Conservation (phyloP, 2,329 filamentous ascomycete genomes). For the Nemania sp. region DNA sequence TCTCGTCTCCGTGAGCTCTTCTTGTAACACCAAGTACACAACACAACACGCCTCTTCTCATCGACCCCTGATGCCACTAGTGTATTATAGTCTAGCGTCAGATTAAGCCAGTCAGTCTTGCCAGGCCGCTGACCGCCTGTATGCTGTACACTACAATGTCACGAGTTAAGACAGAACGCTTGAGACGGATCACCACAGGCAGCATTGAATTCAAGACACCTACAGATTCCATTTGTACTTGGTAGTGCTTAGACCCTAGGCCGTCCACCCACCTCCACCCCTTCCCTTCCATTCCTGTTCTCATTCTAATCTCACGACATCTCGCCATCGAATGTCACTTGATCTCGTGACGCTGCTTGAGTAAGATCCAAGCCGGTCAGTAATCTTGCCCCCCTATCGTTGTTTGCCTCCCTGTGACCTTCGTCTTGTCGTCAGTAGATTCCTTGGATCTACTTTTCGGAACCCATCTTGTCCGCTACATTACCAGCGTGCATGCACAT, state of each 20-base stretch:
- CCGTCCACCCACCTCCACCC: slow-evolving; percentile 5
- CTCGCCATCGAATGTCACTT: slow-evolving; percentile 4
- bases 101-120: not conserved
- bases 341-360: slow-evolving; percentile 8
- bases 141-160: not conserved
- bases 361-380: slow-evolving; percentile 5
- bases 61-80: slow-evolving; percentile 6
- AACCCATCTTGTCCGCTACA: not conserved
- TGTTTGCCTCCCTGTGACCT: slow-evolving; percentile 1
- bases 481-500: slow-evolving; percentile 11
- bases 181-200: not conserved
- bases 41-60: not conserved
- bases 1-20: not conserved
- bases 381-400: not conserved
- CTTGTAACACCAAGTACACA: too few relatives aligned
- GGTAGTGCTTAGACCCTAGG: not conserved
- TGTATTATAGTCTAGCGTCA: slow-evolving; percentile 20
- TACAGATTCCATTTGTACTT: not conserved
- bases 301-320: slow-evolving; percentile 3
- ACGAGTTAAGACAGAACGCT: too few relatives aligned
- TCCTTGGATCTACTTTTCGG: too few relatives aligned
- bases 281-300: slow-evolving; percentile 5
- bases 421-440: slow-evolving; percentile 1
- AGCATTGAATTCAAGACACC: not conserved
- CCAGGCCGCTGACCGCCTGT: slow-evolving; percentile 19